Conservation (phyloP, 2,329 filamentous ascomycete species). For the Endoconidiophora laricicola region DNA sequence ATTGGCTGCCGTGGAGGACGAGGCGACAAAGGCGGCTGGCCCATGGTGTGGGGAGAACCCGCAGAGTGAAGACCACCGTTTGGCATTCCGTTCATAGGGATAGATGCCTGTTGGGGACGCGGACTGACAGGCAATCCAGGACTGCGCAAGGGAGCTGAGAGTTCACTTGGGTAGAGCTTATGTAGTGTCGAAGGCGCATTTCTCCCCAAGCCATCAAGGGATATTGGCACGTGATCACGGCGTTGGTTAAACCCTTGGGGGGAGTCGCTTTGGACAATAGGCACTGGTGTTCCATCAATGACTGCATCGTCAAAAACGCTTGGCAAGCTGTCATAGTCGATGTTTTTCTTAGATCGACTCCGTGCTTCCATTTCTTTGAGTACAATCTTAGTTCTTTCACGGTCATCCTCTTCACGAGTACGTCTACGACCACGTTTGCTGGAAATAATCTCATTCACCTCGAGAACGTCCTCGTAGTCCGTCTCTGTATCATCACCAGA, state of each 20-base stretch:
- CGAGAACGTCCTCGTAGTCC: conserved; percentile 66
- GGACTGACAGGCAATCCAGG: conserved; percentile 44
- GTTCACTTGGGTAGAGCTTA: conserved; percentile 11
- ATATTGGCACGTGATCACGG: conserved; percentile 27
- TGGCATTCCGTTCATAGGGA: conserved; percentile 38
- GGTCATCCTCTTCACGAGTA: conserved; percentile 77
- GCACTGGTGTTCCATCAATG: conserved; percentile 7
- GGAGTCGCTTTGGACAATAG: conserved; percentile 23
- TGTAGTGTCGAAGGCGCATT: conserved; percentile 15
- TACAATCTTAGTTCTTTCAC: conserved; percentile 53
- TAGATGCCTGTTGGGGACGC: conserved; percentile 42
- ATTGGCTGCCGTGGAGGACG: conserved; percentile 58
- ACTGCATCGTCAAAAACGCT: conserved; percentile 5
- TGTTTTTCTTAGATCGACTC: conserved; percentile 59
- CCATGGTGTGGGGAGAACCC: conserved; percentile 17
- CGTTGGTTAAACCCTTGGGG: conserved; percentile 16
- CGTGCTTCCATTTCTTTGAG: conserved; percentile 51
- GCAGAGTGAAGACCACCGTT: background rate
- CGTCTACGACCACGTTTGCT: conserved; percentile 58
- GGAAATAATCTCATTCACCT: conserved; percentile 46
- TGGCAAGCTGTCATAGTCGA: conserved; percentile 22
- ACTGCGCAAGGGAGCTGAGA: conserved; percentile 33
- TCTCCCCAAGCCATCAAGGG: conserved; percentile 34
- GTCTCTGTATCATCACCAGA: conserved; percentile 45
- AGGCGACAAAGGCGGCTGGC: conserved; percentile 45